These are phyloP conservation scores for Cantharellus cinnabarinus DNA, from an alignment of 768 basidiomycete genomes.

Conservation along the genomic window DNA sequence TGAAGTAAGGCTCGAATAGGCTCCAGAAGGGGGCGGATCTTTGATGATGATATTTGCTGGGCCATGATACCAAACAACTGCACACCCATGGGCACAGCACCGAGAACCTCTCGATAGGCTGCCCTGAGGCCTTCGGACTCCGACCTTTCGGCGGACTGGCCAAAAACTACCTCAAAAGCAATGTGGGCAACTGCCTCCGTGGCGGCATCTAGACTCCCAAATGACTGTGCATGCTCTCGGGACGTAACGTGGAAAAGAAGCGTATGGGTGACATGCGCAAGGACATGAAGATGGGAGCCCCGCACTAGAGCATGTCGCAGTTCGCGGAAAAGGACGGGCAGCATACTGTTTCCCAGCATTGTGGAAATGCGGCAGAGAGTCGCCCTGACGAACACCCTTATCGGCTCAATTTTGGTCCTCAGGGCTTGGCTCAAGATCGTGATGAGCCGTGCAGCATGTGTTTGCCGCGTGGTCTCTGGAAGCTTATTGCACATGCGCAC, in stretches of 20 bases:
- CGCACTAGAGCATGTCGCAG: constrained; percentile 66
- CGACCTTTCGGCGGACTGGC: constrained; percentile 78
- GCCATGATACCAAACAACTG: constrained; percentile 74
- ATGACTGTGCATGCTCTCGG: constrained; percentile 30
- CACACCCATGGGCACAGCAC: constrained; percentile 61
- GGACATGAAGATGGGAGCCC: constrained; percentile 85
- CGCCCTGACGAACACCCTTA: constrained; percentile 67
- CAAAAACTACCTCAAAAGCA: constrained; percentile 80
- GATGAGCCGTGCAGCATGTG: constrained; percentile 54
- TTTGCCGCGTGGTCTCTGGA: constrained; percentile 37
- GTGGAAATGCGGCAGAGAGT: constrained; percentile 63
- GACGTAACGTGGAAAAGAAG: constrained; percentile 65
- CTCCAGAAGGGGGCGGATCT: constrained; percentile 52
- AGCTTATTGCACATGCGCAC: constrained; percentile 67
- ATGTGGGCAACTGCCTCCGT: constrained; percentile 63
- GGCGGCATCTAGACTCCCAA: constrained; percentile 50
- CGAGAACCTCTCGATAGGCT: constrained; percentile 78
- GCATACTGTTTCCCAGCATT: constrained; percentile 49
- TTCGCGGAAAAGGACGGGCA: constrained; percentile 56
- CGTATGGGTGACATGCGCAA: constrained; percentile 68
- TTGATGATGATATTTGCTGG: constrained; percentile 51
- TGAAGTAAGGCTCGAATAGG: constrained; percentile 74
- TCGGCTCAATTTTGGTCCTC: constrained; percentile 86
- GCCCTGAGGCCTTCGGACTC: constrained; percentile 82
- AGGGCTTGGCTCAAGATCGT: constrained; percentile 77